Conservation (phyloP, 129 eudicot species). For the Flaveria linearis region DNA sequence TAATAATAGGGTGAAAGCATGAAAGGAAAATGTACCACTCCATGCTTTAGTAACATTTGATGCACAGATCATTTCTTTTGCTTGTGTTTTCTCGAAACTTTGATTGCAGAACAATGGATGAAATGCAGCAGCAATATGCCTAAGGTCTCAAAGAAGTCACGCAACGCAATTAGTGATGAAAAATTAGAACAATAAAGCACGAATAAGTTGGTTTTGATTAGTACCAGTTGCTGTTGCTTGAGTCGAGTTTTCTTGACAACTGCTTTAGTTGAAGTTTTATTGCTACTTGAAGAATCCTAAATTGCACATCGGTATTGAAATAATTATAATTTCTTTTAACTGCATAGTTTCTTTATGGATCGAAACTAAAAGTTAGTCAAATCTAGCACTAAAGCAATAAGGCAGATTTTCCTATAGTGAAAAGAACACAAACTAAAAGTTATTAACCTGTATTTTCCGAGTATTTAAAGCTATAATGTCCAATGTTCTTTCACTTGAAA, state of each 20-base stretch:
- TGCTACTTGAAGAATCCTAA: conserved; percentile 51
- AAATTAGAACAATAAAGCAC: not conserved
- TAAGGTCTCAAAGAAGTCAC: conserved; percentile 30
- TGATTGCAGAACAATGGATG: conserved; percentile 49
- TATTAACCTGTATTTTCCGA: conserved; percentile 45
- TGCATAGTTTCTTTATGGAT: not conserved
- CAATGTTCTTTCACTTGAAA: conserved; percentile 45
- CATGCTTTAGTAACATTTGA: conserved; percentile 42
- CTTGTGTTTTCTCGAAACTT: conserved; percentile 31
- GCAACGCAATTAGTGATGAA: not conserved
- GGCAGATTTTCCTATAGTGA: not conserved
- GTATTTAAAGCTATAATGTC: conserved; percentile 54
- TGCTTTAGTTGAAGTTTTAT: conserved; percentile 38
- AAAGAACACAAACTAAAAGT: not conserved
- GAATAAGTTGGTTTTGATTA: not conserved
- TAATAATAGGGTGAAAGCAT: not conserved
- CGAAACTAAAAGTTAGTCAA: not conserved
- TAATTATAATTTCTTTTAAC: not conserved
- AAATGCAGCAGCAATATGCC: conserved; percentile 61
- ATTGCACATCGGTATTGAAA: no score
- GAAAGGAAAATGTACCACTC: conserved; percentile 42
- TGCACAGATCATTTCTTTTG: conserved; percentile 31
- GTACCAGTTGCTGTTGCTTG: conserved; percentile 62
- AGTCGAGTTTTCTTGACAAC: conserved; percentile 54
- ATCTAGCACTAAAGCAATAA: not conserved